Conservation (phyloP, 345 rosid species). For the Alliaria petiolata region DNA sequence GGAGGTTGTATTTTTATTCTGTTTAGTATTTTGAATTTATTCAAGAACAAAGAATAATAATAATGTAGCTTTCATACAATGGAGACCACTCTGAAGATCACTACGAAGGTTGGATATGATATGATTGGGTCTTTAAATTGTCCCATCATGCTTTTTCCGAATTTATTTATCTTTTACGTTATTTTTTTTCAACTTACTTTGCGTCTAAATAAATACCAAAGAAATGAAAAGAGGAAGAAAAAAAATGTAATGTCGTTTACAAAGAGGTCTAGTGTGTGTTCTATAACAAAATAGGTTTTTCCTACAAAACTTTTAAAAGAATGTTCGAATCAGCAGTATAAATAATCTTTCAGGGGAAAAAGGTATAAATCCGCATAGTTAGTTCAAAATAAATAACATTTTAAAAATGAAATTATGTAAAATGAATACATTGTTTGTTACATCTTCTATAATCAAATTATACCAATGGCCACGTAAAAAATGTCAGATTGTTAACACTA, state of each 20-base stretch:
- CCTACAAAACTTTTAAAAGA: too few species aligned
- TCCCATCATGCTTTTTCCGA: conserved; percentile 18
- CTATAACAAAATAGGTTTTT: too few species aligned
- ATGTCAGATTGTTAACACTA: not conserved
- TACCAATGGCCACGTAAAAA: not conserved
- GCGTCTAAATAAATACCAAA: not conserved
- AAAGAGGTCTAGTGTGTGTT: too few species aligned
- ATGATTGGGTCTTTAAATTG: conserved; percentile 19
- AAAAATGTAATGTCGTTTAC: too few species aligned
- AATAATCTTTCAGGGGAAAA: too few species aligned
- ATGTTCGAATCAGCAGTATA: too few species aligned
- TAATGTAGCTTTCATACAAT: conserved; percentile 15
- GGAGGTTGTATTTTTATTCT: not conserved
- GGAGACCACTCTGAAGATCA: conserved; percentile 19
- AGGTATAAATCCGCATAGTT: too few species aligned
- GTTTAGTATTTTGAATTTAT: not conserved
- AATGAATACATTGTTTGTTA: not conserved
- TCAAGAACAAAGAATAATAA: not conserved
- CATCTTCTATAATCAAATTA: not conserved
- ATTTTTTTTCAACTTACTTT: not conserved
- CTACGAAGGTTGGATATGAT: conserved; percentile 6
- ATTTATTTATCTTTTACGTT: not conserved
- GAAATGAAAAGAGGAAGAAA: not conserved
- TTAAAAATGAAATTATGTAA: too few species aligned
- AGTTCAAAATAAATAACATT: too few species aligned